Base-by-base conservation (phyloP, 345 rosid species). In the Linum usitatissimum region DNA sequence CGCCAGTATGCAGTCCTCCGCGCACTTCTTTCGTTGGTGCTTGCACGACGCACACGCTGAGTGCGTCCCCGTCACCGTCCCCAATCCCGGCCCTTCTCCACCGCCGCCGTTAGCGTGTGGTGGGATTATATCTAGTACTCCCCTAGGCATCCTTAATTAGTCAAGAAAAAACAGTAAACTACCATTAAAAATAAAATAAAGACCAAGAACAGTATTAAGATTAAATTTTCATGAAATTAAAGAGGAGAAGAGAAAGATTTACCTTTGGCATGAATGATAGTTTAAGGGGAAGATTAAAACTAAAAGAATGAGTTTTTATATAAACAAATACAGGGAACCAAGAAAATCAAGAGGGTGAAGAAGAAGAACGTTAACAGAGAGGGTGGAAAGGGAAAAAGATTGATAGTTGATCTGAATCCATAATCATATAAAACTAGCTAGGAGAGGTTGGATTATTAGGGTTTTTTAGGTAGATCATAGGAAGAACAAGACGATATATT, bases 21-120 rank as follows among this genome's bases (percentile, higher is more conserved):
- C 76, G 45, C 92, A 86, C 59, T 68, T 81, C 66, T 78, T 83
- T 71, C 88, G 68, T 4, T 80, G 84, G 36, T 83, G 86, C 74
- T 86, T 86, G 80, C 92, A 83, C 5, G 92, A 72, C 10, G 92
- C 88, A 30, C 92, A 86, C 0, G 85, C 85, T 1, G 72, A 67
- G 30, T 79, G 88, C 9, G 55, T 57, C 18, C 67, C 57, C 10
- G 54, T 13, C 38, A 9, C 55, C 66, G 12, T 28, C 23, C 53
- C 48, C 34, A 55, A 30, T 67, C 6, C 31, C 2, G 18, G 2
- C 20, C 31, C 38, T 17, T 40, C n/a, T 23, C 18, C 58, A 3
- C 0, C 54, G 10, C 10, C 28, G 38, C 5, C 30, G 51, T 14
- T 17, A 9, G 55, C 30, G 23, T 12, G n/a, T 4, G 30, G n/a